Conservation (phyloP, 352 stramenopile species). For the Phytopythium kandeliae region DNA sequence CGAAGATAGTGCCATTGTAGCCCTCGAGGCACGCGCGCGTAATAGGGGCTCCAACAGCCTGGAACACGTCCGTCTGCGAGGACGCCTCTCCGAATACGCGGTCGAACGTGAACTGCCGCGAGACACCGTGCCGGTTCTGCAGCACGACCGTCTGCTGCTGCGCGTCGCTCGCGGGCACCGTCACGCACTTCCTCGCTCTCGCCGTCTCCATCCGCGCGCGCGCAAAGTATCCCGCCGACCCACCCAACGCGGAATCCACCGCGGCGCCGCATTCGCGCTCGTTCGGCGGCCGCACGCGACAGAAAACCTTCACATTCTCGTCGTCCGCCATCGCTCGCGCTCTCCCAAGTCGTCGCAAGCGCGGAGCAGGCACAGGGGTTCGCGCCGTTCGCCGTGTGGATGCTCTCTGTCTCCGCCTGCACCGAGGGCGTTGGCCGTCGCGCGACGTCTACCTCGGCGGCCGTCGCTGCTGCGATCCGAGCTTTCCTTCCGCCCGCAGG, state of each 20-base stretch:
- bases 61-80: conserved; percentile 90
- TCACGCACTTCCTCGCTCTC: conserved; percentile 59
- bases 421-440: too few species aligned
- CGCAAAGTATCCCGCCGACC: conserved; percentile 14
- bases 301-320: conserved; percentile 86
- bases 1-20: conserved; percentile 88
- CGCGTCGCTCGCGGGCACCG: conserved; percentile 32
- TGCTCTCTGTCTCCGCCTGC: not conserved
- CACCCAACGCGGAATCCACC: not conserved
- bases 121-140: conserved; percentile 34
- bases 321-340: conserved; percentile 15
- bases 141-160: conserved; percentile 58
- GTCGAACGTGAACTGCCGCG: conserved; percentile 89
- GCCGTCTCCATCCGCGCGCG: conserved; percentile 10
- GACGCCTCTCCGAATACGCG: conserved; percentile 86
- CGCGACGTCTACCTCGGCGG: too few species aligned
- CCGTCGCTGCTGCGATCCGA: not conserved
- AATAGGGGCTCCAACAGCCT: conserved; percentile 80
- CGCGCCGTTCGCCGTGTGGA: too few species aligned
- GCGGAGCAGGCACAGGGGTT: too few species aligned
- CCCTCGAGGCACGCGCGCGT: conserved; percentile 69
- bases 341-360: not conserved
- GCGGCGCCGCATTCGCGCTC: conserved; percentile 49
- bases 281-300: conserved; percentile 78
- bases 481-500: not conserved